These are phyloP conservation scores for Pleomassaria siparia DNA, from an alignment of 2,329 filamentous ascomycete species.

Conservation along the genomic window DNA sequence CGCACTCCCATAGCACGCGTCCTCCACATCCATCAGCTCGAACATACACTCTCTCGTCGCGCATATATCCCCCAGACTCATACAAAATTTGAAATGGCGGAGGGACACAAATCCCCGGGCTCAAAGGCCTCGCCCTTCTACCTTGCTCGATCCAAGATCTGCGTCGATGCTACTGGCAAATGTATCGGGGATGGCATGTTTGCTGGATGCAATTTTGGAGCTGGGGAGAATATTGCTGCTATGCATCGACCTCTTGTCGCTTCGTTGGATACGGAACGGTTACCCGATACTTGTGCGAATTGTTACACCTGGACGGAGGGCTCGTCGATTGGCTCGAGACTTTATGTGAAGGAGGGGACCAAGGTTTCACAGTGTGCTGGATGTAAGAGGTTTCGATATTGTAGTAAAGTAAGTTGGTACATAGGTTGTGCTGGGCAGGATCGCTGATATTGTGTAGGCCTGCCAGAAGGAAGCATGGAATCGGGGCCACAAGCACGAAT, in stretches of 20 bases:
- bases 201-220: constrained; percentile 49
- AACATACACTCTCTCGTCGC: background rate
- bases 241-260: constrained; percentile 56
- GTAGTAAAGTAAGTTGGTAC: constrained; percentile 53
- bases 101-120: background rate
- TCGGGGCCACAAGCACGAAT: constrained; percentile 61
- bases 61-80: no score
- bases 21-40: background rate
- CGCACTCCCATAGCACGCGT: background rate
- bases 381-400: constrained; percentile 62
- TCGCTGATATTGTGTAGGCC: constrained; percentile 40
- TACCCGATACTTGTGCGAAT: constrained; percentile 59
- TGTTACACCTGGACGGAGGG: constrained; percentile 53
- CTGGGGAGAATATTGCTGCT: constrained; percentile 53
- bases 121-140: constrained; percentile 16
- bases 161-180: constrained; percentile 21
- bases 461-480: constrained; percentile 65
- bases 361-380: constrained; percentile 60
- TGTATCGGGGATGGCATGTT: constrained; percentile 57
- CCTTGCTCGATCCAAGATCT: constrained; percentile 23
- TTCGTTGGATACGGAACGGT: constrained; percentile 55
- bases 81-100: background rate
- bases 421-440: background rate
- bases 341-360: constrained; percentile 35
- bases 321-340: constrained; percentile 30